Percentiles rank a stretch among this genome's conserved stretches.
These are phyloP conservation scores for Malassezia furfur DNA, from an alignment of 1,284 basidiomycete genomes.

Conservation along the genomic window DNA sequence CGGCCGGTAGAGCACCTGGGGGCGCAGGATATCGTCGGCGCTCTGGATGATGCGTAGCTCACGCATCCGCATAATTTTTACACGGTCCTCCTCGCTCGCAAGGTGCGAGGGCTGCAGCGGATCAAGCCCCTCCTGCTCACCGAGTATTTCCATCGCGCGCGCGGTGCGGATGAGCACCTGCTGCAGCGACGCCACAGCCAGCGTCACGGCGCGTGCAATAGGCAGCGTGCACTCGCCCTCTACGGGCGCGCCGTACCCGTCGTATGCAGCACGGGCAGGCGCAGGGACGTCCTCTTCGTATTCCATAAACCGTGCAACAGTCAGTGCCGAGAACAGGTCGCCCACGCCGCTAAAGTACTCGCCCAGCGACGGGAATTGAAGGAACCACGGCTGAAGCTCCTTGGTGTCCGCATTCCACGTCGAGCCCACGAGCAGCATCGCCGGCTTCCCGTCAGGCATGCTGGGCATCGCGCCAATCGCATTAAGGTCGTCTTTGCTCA, in stretches of 20 bases:
- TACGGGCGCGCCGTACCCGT: neutral
- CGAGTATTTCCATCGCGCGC: neutral
- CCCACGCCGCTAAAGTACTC: constrained; percentile 95
- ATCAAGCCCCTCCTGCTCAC: constrained; percentile 2
- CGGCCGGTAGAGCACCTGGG: constrained; percentile 29
- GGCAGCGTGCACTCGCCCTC: constrained; percentile 46
- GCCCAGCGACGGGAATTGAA: constrained; percentile 68
- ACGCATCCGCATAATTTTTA: constrained; percentile 35
- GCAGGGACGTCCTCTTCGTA: constrained; percentile 11
- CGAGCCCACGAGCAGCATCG: constrained; percentile 47
- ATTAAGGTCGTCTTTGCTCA: constrained; percentile 26
- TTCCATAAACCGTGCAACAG: constrained; percentile 66
- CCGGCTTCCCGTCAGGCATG: constrained; percentile 20
- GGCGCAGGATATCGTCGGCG: constrained; percentile 31
- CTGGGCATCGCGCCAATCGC: constrained; percentile 22
- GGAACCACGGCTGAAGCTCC: constrained; percentile 52
- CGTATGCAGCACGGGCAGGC: neutral
- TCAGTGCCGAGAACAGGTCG: constrained; percentile 88
- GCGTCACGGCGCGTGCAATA: constrained; percentile 52
- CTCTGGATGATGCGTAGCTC: constrained; percentile 43
- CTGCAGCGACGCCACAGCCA: constrained; percentile 72
- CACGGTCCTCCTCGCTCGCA: constrained; percentile 24
- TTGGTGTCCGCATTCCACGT: constrained; percentile 29
- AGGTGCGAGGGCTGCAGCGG: constrained; percentile 5
- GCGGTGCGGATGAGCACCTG: constrained; percentile 56